Evolutionary conservation across 768 basidiomycete species (phyloP).

Genomic region (Suillus hirtellus): DNA sequence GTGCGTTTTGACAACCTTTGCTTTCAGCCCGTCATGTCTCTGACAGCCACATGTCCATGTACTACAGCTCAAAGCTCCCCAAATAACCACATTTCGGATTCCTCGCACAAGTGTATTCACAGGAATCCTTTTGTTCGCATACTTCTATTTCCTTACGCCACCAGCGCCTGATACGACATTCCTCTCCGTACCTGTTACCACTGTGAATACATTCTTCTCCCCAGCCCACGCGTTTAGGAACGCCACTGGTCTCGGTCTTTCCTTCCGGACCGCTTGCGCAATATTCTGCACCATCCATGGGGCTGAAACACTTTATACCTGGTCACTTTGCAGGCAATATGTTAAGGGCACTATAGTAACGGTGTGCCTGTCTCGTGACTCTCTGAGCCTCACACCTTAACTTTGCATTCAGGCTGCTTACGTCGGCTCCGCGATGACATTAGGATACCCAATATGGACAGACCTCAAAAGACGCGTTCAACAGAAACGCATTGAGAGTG

Average conservation of each 20-base stretch:
- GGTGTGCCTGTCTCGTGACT: constrained; percentile 16
- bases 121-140: constrained; percentile 21
- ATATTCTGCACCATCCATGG: constrained; percentile 16
- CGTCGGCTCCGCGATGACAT: constrained; percentile 46
- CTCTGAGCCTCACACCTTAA: neutral
- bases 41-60: neutral
- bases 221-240: constrained; percentile 22
- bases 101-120: constrained; percentile 37
- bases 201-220: constrained; percentile 18
- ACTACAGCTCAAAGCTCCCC: constrained; percentile 59
- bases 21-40: neutral
- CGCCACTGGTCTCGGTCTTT: constrained; percentile 21
- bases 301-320: constrained; percentile 30
- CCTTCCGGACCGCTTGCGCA: constrained; percentile 15
- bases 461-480: constrained; percentile 63
- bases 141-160: constrained; percentile 23
- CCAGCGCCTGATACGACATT: constrained; percentile 11
- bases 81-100: constrained; percentile 56
- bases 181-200: constrained; percentile 16
- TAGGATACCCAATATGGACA: constrained; percentile 56
- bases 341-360: constrained; percentile 20
- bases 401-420: constrained; percentile 47
- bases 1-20: constrained; percentile 38
- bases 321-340: constrained; percentile 32
- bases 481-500: constrained; percentile 70